Evolutionary conservation across 176 grass and related monocot species (phyloP).

Genomic region (Hordeum marinum): DNA sequence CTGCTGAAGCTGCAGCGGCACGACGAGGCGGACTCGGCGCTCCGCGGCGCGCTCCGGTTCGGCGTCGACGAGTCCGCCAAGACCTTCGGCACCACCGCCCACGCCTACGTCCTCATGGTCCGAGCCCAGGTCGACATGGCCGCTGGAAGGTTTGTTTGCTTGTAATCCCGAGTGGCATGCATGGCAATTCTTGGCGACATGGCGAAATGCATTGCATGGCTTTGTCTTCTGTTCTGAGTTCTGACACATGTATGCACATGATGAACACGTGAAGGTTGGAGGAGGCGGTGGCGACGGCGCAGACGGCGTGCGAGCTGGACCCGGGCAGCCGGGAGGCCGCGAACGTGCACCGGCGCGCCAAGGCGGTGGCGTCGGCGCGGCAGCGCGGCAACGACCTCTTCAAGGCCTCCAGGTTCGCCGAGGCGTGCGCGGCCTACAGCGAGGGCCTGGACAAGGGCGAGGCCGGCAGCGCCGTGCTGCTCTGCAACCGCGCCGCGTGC

Average conservation of each 20-base stretch:
- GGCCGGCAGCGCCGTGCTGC: constrained; percentile 57
- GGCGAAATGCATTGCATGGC: no score
- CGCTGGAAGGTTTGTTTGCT: constrained; percentile 45
- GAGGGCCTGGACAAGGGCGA: constrained; percentile 70
- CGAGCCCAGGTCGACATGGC: constrained; percentile 82
- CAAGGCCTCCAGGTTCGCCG: constrained; percentile 64
- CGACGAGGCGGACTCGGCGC: constrained; percentile 63
- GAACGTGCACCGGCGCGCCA: constrained; percentile 40
- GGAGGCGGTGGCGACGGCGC: constrained; percentile 55
- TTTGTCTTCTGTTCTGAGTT: no score
- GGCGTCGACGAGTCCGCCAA: constrained; percentile 59
- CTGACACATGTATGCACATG: no score
- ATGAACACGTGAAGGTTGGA: constrained; percentile 47
- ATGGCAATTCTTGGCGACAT: no score
- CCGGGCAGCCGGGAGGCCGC: constrained; percentile 64
- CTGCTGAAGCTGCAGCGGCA: constrained; percentile 67
- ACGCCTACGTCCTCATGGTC: constrained; percentile 72
- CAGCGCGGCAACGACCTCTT: constrained; percentile 85
- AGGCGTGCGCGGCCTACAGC: constrained; percentile 71
- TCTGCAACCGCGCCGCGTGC: constrained; percentile 88
- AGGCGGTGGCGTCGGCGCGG: constrained; percentile 54
- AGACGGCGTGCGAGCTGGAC: constrained; percentile 75
- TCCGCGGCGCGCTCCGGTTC: constrained; percentile 46
- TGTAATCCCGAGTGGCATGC: no score
- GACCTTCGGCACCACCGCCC: constrained; percentile 59